Percentiles rank a stretch among this genome's conserved stretches.
phyloP scores from a whole-genome alignment of 2,329 filamentous ascomycete genomes.

The Thielaviopsis ethacetica region DNA sequence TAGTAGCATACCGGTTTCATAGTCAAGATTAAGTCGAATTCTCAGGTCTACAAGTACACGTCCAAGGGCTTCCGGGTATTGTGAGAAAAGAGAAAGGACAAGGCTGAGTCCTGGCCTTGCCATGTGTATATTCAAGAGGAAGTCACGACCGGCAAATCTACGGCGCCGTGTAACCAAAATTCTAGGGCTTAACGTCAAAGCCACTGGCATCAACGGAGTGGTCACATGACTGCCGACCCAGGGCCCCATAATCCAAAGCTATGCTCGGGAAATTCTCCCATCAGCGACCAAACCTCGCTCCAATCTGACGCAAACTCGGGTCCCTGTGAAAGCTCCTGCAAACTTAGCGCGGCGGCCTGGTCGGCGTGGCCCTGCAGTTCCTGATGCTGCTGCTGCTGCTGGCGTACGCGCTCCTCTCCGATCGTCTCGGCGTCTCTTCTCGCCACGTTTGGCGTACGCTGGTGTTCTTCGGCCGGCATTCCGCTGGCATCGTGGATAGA shows the following conservation, averaged over 20 bases:
- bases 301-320: conserved; percentile 4
- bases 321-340: background rate
- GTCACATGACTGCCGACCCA: background rate
- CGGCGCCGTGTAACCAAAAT: background rate
- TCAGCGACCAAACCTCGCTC: conserved; percentile 8
- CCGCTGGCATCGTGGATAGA: conserved; percentile 10
- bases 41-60: too few species aligned
- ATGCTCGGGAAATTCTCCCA: conserved; percentile 3
- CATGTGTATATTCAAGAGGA: background rate
- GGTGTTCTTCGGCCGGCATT: background rate
- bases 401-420: background rate
- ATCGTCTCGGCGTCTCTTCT: background rate
- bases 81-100: background rate
- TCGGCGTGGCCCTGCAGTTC: background rate
- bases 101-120: background rate
- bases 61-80: background rate
- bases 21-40: too few species aligned
- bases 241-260: background rate
- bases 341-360: background rate
- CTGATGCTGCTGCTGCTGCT: background rate
- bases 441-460: background rate
- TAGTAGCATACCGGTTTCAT: too few species aligned
- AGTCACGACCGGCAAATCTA: background rate
- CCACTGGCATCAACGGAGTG: background rate
- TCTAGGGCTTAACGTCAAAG: background rate